Conservation (phyloP, 2,329 filamentous ascomycete species). For the Xylogone sp. region DNA sequence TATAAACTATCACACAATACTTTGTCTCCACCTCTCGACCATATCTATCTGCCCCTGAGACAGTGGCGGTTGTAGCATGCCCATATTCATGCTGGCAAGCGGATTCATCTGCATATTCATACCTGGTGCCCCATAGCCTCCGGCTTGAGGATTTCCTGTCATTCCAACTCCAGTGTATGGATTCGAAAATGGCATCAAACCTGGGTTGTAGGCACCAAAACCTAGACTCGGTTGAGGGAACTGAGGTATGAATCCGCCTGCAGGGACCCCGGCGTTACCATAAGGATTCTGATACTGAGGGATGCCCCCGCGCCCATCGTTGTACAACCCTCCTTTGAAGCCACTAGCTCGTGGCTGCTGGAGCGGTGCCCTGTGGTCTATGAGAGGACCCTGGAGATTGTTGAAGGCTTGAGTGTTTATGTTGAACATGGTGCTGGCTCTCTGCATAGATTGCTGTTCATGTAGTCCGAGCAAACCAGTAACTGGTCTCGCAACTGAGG, state of each 20-base stretch:
- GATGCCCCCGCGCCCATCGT: constrained; percentile 19
- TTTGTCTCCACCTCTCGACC: constrained; percentile 32
- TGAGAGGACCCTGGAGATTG: constrained; percentile 1
- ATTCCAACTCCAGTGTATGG: constrained; percentile 17
- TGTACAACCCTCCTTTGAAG: constrained; percentile 17
- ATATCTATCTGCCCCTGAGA: constrained; percentile 30
- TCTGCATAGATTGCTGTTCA: constrained; percentile 18
- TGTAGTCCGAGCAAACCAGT: constrained; percentile 26
- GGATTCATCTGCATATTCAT: constrained; percentile 15
- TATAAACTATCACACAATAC: constrained; percentile 20
- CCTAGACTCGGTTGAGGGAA: constrained; percentile 21
- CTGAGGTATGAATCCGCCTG: constrained; percentile 3
- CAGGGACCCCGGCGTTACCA: not conserved
- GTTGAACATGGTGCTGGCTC: constrained; percentile 23
- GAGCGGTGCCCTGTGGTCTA: not conserved
- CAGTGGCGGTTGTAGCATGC: constrained; percentile 11
- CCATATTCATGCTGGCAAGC: constrained; percentile 10
- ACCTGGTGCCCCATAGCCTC: constrained; percentile 9
- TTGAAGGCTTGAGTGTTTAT: constrained; percentile 11
- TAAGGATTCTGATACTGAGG: not conserved
- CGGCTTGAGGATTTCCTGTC: constrained; percentile 9
- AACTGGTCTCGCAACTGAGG: constrained; percentile 17
- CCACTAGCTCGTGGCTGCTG: constrained; percentile 10
- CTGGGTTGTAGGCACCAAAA: constrained; percentile 6
- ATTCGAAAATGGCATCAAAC: constrained; percentile 18